Evolutionary conservation across 169 alveolate genomes (phyloP).

Genomic region (Ichthyophthirius multifiliis): DNA sequence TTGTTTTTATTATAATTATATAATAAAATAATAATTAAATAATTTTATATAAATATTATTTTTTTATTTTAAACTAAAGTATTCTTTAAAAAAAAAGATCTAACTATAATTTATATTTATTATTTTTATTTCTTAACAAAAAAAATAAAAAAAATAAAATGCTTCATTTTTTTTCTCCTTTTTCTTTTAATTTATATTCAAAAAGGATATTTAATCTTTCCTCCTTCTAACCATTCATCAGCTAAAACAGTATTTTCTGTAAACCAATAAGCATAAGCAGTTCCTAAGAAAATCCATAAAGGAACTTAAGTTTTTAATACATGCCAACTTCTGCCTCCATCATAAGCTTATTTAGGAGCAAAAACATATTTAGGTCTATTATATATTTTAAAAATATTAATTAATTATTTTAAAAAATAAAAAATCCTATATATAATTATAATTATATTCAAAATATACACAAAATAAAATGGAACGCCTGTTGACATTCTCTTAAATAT

Average conservation of each 20-base stretch:
- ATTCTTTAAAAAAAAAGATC: too few relatives aligned
- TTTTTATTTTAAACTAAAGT: too few relatives aligned
- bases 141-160: too few relatives aligned
- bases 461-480: slow-evolving; percentile 8
- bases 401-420: not conserved
- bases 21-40: too few relatives aligned
- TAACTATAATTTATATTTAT: too few relatives aligned
- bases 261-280: slow-evolving; percentile 17
- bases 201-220: slow-evolving; percentile 8
- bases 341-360: not conserved
- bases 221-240: slow-evolving; percentile 8
- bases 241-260: slow-evolving; percentile 11
- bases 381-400: not conserved
- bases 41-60: too few relatives aligned
- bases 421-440: not conserved
- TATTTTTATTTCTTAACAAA: too few relatives aligned
- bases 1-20: too few relatives aligned
- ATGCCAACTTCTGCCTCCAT: slow-evolving; percentile 18
- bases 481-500: not conserved
- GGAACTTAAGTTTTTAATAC: slow-evolving; percentile 12
- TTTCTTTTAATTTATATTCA: too few relatives aligned
- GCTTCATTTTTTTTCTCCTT: too few relatives aligned
- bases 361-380: slow-evolving; percentile 15
- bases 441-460: not conserved
- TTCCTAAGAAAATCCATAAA: not conserved